A percentile compares a stretch with the other conserved stretches of the same genome.
Evolutionary conservation across 208 protist genomes (phyloP).

Genomic region (Wallacemonas collosoma): DNA sequence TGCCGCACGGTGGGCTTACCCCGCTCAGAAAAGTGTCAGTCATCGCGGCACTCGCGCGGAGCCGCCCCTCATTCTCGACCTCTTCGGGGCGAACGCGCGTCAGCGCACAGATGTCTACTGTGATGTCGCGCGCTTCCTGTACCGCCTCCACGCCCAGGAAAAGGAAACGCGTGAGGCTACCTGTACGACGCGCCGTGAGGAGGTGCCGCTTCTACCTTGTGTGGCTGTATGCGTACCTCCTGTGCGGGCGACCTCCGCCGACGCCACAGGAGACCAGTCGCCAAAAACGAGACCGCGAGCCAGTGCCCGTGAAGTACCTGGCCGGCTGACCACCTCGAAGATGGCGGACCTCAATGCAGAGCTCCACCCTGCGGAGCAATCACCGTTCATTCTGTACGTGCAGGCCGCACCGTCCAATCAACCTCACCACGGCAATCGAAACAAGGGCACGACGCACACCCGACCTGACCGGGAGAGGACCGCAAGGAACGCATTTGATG

Average conservation of each 20-base stretch:
- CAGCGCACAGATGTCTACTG: slow-evolving; percentile 9
- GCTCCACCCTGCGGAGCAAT: neutral
- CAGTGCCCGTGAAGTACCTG: no score
- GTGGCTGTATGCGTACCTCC: slow-evolving; percentile 9
- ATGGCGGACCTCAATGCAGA: neutral
- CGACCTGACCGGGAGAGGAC: neutral
- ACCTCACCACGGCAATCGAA: neutral
- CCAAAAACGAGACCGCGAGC: no score
- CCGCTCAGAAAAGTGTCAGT: neutral
- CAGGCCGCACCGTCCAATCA: neutral
- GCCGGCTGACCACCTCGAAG: no score
- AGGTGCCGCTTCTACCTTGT: neutral
- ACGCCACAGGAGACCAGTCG: no score
- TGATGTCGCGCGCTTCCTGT: slow-evolving; percentile 12
- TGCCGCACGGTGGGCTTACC: slow-evolving; percentile 32
- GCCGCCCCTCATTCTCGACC: slow-evolving; percentile 23
- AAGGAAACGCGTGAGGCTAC: neutral
- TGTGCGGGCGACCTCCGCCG: neutral
- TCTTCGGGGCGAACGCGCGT: slow-evolving; percentile 16
- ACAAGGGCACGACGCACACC: no score
- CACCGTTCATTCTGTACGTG: slow-evolving; percentile 8
- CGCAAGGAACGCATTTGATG: neutral
- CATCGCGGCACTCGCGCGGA: neutral
- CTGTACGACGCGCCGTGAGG: no score
- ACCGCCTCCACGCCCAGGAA: neutral